Base-by-base conservation (phyloP, 768 basidiomycete genomes). In the Auriscalpium vulgare region DNA sequence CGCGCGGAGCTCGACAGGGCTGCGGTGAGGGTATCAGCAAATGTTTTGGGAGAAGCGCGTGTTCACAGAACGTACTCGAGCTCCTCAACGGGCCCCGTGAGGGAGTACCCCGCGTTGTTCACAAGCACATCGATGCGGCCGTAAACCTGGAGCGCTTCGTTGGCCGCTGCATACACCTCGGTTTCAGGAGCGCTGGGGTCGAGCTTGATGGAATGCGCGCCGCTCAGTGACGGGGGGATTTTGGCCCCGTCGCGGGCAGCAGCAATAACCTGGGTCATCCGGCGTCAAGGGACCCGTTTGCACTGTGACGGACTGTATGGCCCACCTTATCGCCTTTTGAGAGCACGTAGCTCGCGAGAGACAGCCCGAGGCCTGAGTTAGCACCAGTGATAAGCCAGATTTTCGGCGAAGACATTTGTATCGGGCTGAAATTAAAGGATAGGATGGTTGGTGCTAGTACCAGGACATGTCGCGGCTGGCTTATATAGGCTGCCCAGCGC, bases 311-410 rank as follows among this genome's bases (percentile, higher is more conserved):
- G 29, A 16, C 9, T n/a, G 36, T 14, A 47, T 14, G 9, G n/a
- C 44, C 13, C 34, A 50, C 54, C 54, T 49, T 55, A 8, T 55
- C 54, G 13, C 54, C 54, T 16, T 50, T 19, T 5, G 54, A 55
- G 14, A 55, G 38, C 10, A 50, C 54, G 36, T 49, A 29, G 16
- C 23, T 17, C 19, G 54, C 37, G 4, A 59, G 43, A 11, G 46
- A 11, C 11, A 59, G 54, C 19, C 58, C 58, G 14, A 59, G 47
- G 34, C 58, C 56, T 9, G 56, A 60, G 53, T 57, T 60, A 14
- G 53, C 50, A 36, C 56, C 53, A 44, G 49, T 56, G 21, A 60
- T 60, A 16, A 60, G 43, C 52, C 56, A 57, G 40, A 59, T 35
- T 55, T 47, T 52, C 29, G 29, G 29, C 29, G 29, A 29, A 29